A percentile compares a stretch with the other conserved stretches of the same genome.
Conservation (phyloP, 345 rosid genomes). For the Hibiscus syriacus region DNA sequence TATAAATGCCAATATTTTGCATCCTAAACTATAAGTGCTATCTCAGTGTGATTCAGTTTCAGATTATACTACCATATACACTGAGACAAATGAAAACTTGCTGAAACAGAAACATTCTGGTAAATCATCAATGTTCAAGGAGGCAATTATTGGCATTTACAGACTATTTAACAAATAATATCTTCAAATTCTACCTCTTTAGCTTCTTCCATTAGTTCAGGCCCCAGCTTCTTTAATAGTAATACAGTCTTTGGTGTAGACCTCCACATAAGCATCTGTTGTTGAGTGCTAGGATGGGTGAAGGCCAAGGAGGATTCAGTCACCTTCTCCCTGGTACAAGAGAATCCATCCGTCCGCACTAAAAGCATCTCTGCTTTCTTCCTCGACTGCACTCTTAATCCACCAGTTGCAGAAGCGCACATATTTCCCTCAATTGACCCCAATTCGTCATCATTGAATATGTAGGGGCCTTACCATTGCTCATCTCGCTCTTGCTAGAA, state of each 20-base stretch:
- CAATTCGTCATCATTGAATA: constrained; percentile 47
- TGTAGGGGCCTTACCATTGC: constrained; percentile 26
- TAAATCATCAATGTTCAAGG: not conserved
- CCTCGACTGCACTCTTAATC: constrained; percentile 91
- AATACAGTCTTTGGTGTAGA: constrained; percentile 82
- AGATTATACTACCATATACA: not conserved
- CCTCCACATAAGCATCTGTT: constrained; percentile 99
- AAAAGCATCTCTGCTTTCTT: constrained; percentile 96
- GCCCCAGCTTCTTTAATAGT: constrained; percentile 83
- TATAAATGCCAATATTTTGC: too few species aligned
- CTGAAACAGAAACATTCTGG: not conserved
- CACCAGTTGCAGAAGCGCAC: constrained; percentile 98
- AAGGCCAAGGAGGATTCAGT: constrained; percentile 94
- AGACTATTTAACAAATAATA: not conserved
- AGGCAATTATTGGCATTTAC: not conserved
- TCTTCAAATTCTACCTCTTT: constrained; percentile 53
- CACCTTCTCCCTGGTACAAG: constrained; percentile 89
- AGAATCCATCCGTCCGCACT: constrained; percentile 94
- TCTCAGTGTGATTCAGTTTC: not conserved
- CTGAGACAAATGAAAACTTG: not conserved
- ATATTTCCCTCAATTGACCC: constrained; percentile 66
- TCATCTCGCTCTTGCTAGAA: constrained; percentile 23
- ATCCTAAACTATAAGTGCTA: not conserved
- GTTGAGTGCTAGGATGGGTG: constrained; percentile 98
- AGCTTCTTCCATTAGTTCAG: constrained; percentile 91